Evolutionary conservation across 495 filamentous ascomycete genomes (phyloP), one percentile per base, ranked within the genome.

Genomic region (Talaromyces borbonicus): DNA sequence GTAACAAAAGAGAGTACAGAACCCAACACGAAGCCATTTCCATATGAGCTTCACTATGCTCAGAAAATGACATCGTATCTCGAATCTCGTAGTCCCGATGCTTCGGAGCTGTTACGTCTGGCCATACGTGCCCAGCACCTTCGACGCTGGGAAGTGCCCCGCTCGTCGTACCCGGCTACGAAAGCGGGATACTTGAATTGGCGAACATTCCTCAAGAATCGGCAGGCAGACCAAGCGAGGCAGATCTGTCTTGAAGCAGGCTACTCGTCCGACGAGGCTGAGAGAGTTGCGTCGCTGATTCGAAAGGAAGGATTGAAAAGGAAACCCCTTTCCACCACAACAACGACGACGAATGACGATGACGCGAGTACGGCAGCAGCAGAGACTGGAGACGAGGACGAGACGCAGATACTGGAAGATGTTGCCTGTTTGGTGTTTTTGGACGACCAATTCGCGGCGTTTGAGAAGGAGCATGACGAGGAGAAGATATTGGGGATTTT

Each of bases 391-490:
- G 61, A 63, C 44, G 79, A 85, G 49, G 63, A 68, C 26, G 84
- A 88, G 57, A 75, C 75, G 48, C 83, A 87, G 70, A 68, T 75
- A 5, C 62, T 92, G 50, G 85, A 92, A 62, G 86, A 92, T 66
- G 84, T 87, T 45, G 86, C 86, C 12, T 92, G 86, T 61, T 63
- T 92, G 35, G 86, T 92, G 26, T 92, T 92, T 59, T 57, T 92
- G 53, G 85, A 89, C 58, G 86, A 87, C 56, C 84, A 89, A 64
- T 80, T 90, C 49, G 85, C 85, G 55, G 72, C 70, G 37, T 92
- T 88, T 62, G 81, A 84, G 68, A 69, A 67, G 46, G 61, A 57
- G 66, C 47, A 71, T 74, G 57, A 79, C 53, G 85, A 89, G 63
- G 82, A 78, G 43, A 90, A 89, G 71, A 75, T 86, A 35, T 50